Evolutionary conservation across 148 eudicot genomes (phyloP).

Genomic region (Rhododendron griersonianum): DNA sequence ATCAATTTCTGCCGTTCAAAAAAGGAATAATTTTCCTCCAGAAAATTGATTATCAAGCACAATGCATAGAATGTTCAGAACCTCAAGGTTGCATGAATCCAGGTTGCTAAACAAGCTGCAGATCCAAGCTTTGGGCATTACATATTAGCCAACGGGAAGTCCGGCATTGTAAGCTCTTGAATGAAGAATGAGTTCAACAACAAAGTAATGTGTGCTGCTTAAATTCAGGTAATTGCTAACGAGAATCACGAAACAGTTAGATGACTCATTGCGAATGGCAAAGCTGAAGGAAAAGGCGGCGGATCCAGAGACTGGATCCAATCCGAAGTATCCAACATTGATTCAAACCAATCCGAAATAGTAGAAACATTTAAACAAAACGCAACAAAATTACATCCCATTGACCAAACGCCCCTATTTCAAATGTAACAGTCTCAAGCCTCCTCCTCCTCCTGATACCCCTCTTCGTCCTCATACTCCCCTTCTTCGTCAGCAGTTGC

Average conservation of each 20-base stretch:
- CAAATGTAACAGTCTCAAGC: not conserved
- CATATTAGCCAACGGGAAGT: not conserved
- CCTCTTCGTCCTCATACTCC: slow-evolving; percentile 38
- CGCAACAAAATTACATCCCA: not conserved
- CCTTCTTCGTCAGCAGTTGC: slow-evolving; percentile 52
- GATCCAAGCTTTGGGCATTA: not conserved
- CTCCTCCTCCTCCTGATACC: slow-evolving; percentile 17
- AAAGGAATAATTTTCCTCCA: not conserved
- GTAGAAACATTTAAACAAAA: not conserved
- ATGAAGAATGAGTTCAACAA: not conserved
- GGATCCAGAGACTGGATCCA: not conserved
- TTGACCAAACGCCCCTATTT: not conserved
- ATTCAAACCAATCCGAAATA: not conserved
- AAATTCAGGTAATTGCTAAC: not conserved
- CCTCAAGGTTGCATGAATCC: not conserved
- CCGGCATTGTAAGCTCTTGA: not conserved
- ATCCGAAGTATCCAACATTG: not conserved
- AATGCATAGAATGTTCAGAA: not conserved
- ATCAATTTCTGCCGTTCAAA: not conserved
- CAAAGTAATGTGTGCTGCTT: not conserved
- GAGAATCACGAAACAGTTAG: not conserved
- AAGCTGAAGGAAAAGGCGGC: not conserved
- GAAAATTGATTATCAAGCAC: not conserved
- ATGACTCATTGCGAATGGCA: not conserved
- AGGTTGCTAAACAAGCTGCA: not conserved